Conservation (phyloP, 768 basidiomycete species). For the Ramaria rubella region DNA sequence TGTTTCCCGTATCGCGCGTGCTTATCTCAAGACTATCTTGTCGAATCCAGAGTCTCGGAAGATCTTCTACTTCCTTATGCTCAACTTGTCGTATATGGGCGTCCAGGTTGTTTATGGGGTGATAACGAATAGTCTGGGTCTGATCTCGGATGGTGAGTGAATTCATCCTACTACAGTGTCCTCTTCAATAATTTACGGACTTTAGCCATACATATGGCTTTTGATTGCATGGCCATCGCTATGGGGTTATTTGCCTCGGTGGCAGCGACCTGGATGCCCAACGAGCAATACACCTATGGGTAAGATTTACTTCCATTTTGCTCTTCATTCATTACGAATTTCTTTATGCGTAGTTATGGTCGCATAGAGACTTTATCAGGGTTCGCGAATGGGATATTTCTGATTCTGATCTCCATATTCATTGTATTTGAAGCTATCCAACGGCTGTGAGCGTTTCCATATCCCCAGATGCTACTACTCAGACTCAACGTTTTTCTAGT, state of each 20-base stretch:
- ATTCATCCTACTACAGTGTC: not conserved
- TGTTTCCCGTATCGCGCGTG: constrained; percentile 37
- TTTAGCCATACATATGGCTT: constrained; percentile 97
- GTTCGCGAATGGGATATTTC: constrained; percentile 94
- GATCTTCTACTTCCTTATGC: constrained; percentile 93
- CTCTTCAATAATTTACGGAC: constrained; percentile 5
- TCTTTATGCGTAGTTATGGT: constrained; percentile 57
- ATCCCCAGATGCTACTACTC: not conserved
- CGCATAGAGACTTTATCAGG: constrained; percentile 97
- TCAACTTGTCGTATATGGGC: constrained; percentile 94
- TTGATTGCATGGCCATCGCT: constrained; percentile 96
- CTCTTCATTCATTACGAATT: constrained; percentile 1
- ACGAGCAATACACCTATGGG: constrained; percentile 95
- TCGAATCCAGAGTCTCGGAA: constrained; percentile 88
- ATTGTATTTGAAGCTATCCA: constrained; percentile 98
- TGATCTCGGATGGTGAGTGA: constrained; percentile 88
- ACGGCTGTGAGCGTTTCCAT: constrained; percentile 62
- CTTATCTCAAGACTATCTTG: constrained; percentile 85
- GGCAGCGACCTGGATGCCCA: constrained; percentile 97
- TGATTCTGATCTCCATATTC: constrained; percentile 91
- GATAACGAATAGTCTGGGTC: constrained; percentile 93
- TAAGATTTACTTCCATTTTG: constrained; percentile 28
- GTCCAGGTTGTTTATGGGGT: constrained; percentile 97
- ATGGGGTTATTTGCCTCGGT: constrained; percentile 94
- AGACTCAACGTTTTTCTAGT: constrained; percentile 32